Evolutionary conservation across 495 filamentous ascomycete species (phyloP), one percentile per base, ranked within the genome.

Genomic region (Neurospora hispaniola): DNA sequence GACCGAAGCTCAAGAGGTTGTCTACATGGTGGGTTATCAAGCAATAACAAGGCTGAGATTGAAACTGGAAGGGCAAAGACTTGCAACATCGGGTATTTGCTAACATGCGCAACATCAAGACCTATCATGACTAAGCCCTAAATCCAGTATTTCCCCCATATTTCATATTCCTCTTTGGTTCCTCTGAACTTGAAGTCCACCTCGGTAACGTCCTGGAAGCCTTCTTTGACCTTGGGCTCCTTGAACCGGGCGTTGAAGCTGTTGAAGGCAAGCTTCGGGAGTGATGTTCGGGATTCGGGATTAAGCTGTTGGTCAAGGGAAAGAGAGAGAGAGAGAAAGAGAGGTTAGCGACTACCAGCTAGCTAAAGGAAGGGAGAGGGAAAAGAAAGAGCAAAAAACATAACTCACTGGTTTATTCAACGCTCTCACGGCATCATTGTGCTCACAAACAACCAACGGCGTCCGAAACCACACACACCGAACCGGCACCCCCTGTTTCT

Each of bases 381-480:
- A 41, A 23, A 11, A 5, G 46, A 5, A 10, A 14, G n/a, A 54
- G 20, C 86, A 76, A 38, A 4, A 5, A 38, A 6, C 35, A 38
- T 38, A 27, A 62, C 54, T 4, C 1, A 87, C 80, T 39, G 76
- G 71, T 38, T 85, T 83, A 74, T 93, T 93, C 70, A 95, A 82
- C 0, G 93, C 89, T 75, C 96, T 87, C 41, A 96, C 93, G 0
- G 89, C 89, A 78, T 96, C 92, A 78, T 99, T 98, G 81, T 99
- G 96, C 79, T 92, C 88, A 81, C 94, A 97, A 5, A 98, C 75
- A 44, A 87, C 86, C 11, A 88, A 77, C 2, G 89, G 81, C 18
- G 93, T 89, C 69, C 91, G 92, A 81, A 99, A 97, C 76, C 92
- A 91, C 5, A 98, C 82, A 77, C 95, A 96, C 39, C 96, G 91